Evolutionary conservation across 164 flowering plant genomes (phyloP), one percentile per base, ranked within the genome.

Genomic region (Hamamelis virginiana): DNA sequence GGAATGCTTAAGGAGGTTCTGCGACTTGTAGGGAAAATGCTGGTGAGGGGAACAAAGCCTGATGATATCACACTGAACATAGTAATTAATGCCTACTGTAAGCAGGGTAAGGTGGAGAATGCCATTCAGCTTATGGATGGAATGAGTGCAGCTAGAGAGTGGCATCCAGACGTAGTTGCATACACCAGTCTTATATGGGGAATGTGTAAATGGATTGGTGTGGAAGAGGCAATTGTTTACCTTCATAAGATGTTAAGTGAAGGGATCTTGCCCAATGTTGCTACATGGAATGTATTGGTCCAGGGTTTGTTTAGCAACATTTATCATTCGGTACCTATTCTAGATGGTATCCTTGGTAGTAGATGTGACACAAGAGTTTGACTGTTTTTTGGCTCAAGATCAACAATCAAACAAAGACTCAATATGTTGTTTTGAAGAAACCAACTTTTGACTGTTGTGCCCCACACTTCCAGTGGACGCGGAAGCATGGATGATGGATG

Each of bases 181-280:
- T 84, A 89, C 69, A 91, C 86, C 47, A 82, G 80, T 81, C 74
- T 89, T 52, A 68, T 94, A 47, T 62, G 77, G 78, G 98, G 96
- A 33, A 69, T 89, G 19, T 86, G 92, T 72, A 78, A 80, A 55
- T 73, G 72, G 69, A 59, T 19, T 60, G 81, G 78, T 59, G n/a
- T 88, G 22, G 91, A 86, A 51, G 83, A 79, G 26, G 94, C 88
- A 12, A 64, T 75, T 70, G 63, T 59, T 75, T 84, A 64, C 76
- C 80, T 91, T 69, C 45, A 80, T 5, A 89, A 68, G 77, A 87
- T 91, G 94, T 8, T 91, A 56, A 73, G 68, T 62, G 85, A 78
- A 75, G 93, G 89, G 27, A 50, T 86, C 47, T 63, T 60, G 12
- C 96, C 96, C 18, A 86, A 83, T 76, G 21, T 76, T 52, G 81